These are phyloP conservation scores for Dissophora globulifera DNA, from an alignment of 192 early-diverging fungal genomes.

Conservation along the genomic window DNA sequence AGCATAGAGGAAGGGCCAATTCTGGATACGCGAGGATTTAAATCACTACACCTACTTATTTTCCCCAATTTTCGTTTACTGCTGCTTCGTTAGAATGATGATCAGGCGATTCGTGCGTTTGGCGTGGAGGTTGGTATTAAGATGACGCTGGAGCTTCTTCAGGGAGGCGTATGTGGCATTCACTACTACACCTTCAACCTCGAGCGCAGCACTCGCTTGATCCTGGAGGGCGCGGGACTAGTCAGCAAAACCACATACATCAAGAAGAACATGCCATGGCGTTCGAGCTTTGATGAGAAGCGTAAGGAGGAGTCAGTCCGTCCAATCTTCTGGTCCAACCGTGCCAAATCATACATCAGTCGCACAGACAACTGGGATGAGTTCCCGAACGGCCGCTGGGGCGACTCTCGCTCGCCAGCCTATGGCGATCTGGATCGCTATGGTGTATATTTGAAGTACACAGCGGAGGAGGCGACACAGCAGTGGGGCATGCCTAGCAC, in stretches of 20 bases:
- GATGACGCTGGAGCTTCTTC: slow-evolving; percentile 82
- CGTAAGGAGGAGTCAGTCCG: slow-evolving; percentile 95
- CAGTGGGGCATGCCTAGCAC: slow-evolving; percentile 83
- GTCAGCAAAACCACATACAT: slow-evolving; percentile 66
- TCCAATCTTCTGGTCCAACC: slow-evolving; percentile 99
- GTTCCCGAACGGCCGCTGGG: slow-evolving; percentile 99
- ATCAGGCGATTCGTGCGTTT: slow-evolving; percentile 95
- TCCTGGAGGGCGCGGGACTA: slow-evolving; percentile 87
- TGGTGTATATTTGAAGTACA: slow-evolving; percentile 81
- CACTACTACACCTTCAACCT: slow-evolving; percentile 98
- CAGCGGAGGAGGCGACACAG: slow-evolving; percentile 69
- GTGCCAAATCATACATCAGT: slow-evolving; percentile 88
- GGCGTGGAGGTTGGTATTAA: slow-evolving; percentile 86
- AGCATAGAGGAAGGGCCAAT: neutral
- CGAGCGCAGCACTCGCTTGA: slow-evolving; percentile 86
- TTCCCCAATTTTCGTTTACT: neutral
- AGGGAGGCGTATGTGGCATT: slow-evolving; percentile 78
- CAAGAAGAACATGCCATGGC: slow-evolving; percentile 57
- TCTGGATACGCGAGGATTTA: too few relatives aligned
- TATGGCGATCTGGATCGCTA: slow-evolving; percentile 85
- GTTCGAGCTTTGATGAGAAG: slow-evolving; percentile 82
- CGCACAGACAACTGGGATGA: slow-evolving; percentile 97
- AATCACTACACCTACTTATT: too few relatives aligned
- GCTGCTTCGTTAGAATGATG: slow-evolving; percentile 72
- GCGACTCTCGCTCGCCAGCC: slow-evolving; percentile 93